These are phyloP conservation scores for Phytophthora pistaciae DNA, from an alignment of 352 stramenopile species.

Conservation along the genomic window DNA sequence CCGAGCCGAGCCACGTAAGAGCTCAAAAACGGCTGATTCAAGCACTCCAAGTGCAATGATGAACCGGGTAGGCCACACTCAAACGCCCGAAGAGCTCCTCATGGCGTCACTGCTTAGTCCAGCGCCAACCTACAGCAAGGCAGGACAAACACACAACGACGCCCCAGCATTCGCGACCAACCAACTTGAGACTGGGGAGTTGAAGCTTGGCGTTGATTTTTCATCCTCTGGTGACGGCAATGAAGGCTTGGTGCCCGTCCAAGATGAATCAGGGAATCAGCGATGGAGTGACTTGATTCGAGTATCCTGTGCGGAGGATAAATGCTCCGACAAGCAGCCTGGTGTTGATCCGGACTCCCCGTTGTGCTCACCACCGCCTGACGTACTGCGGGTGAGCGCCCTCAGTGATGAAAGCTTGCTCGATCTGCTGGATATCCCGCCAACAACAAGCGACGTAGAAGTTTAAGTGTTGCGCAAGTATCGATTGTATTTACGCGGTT, in stretches of 20 bases:
- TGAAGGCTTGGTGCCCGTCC: not conserved
- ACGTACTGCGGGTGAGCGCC: not conserved
- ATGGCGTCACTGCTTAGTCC: not conserved
- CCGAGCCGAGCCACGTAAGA: not conserved
- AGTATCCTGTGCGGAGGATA: not conserved
- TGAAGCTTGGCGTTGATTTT: not conserved
- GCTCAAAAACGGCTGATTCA: not conserved
- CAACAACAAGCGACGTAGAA: not conserved
- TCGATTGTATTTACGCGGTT: no score
- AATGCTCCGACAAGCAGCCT: not conserved
- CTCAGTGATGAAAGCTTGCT: conserved; percentile 11
- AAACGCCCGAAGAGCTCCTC: not conserved
- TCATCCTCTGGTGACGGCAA: not conserved
- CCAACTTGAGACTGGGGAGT: not conserved
- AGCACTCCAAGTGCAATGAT: no score
- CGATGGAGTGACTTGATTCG: not conserved
- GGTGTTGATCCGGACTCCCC: conserved; percentile 1
- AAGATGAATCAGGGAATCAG: not conserved
- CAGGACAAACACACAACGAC: not conserved
- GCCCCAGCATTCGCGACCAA: not conserved
- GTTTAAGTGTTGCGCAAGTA: no score
- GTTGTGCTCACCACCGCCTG: conserved; percentile 14
- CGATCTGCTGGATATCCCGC: not conserved
- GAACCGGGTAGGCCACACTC: no score
- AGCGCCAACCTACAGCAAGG: not conserved